Base-by-base conservation (phyloP, 495 filamentous ascomycete genomes). In the Aspergillus coremiiformis region DNA sequence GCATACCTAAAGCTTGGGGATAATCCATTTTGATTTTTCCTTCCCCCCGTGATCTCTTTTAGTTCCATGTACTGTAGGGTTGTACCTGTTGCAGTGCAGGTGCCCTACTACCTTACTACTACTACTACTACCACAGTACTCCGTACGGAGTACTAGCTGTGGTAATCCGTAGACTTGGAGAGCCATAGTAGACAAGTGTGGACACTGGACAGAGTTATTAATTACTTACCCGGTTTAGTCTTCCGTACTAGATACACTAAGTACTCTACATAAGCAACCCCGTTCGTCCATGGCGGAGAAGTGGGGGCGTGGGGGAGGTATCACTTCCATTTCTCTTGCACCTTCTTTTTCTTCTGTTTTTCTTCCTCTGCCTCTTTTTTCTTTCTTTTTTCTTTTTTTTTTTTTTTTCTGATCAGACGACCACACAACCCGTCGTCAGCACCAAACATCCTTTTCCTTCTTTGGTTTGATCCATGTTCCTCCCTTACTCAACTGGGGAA, bases 341-440 rank as follows among this genome's bases (percentile, higher is more conserved):
- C 12, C 30, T 47, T 39, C 23, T 49, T 39, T 26, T 32, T 37
- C 22, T 35, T 35, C 41, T 30, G 9, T 20, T 41, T 39, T 11
- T 43, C 14, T 32, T 23, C 29, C 23, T 30, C 39, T 24, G 9
- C 37, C 35, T 47, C n/a, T n/a, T n/a, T n/a, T n/a, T n/a, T n/a
- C n/a, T n/a, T n/a, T n/a, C n/a, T n/a, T n/a, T n/a, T n/a, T n/a
- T n/a, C n/a, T 42, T 56, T 53, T 54, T 56, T 60, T 61, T 53
- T 57, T 62, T 65, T 66, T 69, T 68, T 70, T 69, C 58, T 72
- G 69, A 70, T 72, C 69, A 70, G 66, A 69, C 66, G 69, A 72
- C 69, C 69, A 49, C 22, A 29, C 26, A n/a, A 26, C 19, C 51
- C 54, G 51, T 66, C 62, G 58, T 67, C 63, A 67, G 59, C 51